Base-by-base conservation (phyloP, 805 yeast species). In the Suhomyces canberraensis region DNA sequence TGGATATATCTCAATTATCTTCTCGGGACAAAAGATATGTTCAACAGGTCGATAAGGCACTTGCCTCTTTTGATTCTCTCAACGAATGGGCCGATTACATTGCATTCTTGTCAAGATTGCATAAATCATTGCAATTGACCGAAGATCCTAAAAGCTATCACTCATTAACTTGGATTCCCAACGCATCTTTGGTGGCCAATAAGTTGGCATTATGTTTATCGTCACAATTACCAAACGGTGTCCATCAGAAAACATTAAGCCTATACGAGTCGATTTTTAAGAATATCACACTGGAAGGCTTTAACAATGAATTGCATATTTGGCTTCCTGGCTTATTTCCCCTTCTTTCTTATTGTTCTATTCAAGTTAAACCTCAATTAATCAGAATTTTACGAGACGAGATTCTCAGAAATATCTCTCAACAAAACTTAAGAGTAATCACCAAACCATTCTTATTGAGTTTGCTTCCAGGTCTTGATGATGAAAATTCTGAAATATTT, bases 21-120 rank as follows among this genome's bases (percentile, higher is more conserved):
- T 35, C 42, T 1, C 79, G 79, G 50, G 90, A 84, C 52, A 83
- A 77, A 62, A 79, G 84, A 41, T 83, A 80, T 52, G 64, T 70
- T 15, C 69, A 76, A n/a, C 79, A 73, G 39, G 73, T 91, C 9
- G 91, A 84, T 35, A 76, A 81, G 46, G 86, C 93, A 0, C 66
- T 93, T 16, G 71, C 75, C 5, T 69, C 77, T 14, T 91, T 91
- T 64, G 96, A 87, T 35, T 64, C 84, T 2, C 83, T 89, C 1
- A 84, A 80, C 21, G 98, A 93, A 65, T 93, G 99, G 99, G 98
- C 98, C 11, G 98, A 93, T 56, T 89, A 91, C 57, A 93, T 93
- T 39, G 83, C 97, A 16, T 90, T 87, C 56, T 67, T 95, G 30
- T 80, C 91, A 2, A 78, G 84, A 41, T 71, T 95, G 4, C 79